Base-by-base conservation (phyloP, 768 basidiomycete species). In the Mycena rosella region DNA sequence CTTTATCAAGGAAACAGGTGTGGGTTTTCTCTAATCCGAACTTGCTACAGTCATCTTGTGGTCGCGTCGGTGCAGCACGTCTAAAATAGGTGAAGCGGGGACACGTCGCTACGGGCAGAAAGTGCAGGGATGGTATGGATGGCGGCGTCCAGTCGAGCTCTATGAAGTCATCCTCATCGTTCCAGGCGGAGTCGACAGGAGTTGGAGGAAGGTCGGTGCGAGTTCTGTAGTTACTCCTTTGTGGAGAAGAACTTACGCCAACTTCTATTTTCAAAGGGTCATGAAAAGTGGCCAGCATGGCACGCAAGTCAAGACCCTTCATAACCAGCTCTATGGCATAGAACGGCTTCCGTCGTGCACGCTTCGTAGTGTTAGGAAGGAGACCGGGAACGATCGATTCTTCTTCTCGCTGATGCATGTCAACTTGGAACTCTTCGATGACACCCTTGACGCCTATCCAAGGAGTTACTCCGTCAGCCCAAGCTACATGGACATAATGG, bases 371-470 rank as follows among this genome's bases (percentile, higher is more conserved):
- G 26, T 87, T 80, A 9, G 89, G 84, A 53, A 85, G 79, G 58
- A 83, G 81, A n/a, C 89, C 89, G 10, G 84, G 81, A 1, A 90
- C 85, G 1, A 82, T 82, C 10, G 86, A 85, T 81, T 96, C 95
- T 80, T 96, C 92, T 67, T 93, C 91, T 56, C 96, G 86, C 79
- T 98, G 96, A 77, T 98, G 96, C 81, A 96, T 86, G 75, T 98
- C 96, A 49, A 92, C 94, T 69, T 92, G 90, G 75, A 98, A 89
- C 53, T 89, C 87, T 38, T 90, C 89, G 40, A 96, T 87, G 74
- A 90, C 85, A 20, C 89, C 93, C 77, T 98, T 99, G 40, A 96
- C 82, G 5, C 96, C 96, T 38, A 98, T 87, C 77, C 91, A 91
- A 15, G 89, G 88, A 4, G 91, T 91, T 47, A 90, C 86, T 11